Evolutionary conservation across 176 grass and related monocot genomes (phyloP).

Genomic region (Oryza punctata): DNA sequence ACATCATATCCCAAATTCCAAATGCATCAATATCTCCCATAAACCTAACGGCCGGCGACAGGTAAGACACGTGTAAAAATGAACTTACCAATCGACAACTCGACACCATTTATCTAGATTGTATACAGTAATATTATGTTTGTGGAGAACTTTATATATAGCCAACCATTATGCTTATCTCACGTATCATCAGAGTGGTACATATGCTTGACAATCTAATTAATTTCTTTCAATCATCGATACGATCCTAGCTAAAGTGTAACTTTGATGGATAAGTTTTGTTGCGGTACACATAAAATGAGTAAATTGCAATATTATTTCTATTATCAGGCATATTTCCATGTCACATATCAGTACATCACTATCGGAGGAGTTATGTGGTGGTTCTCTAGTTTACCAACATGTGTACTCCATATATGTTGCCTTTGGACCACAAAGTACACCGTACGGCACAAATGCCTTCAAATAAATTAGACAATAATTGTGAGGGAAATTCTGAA

Average conservation of each 20-base stretch:
- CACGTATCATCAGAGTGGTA: background rate
- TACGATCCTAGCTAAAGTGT: background rate
- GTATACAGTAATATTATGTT: background rate
- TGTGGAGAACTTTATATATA: background rate
- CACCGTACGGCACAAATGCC: background rate
- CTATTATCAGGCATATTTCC: background rate
- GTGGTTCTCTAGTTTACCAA: background rate
- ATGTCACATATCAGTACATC: background rate
- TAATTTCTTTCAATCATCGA: background rate
- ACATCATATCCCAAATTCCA: background rate
- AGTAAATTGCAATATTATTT: background rate
- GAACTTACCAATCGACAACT: background rate
- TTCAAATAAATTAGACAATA: background rate
- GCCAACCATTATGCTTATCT: background rate
- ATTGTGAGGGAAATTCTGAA: background rate
- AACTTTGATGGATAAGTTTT: background rate
- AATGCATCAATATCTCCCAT: background rate
- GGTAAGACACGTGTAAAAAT: background rate
- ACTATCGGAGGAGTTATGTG: background rate
- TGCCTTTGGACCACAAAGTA: background rate
- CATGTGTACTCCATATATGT: background rate
- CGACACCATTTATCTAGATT: background rate
- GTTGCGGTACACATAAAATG: background rate
- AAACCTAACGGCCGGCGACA: background rate
- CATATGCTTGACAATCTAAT: background rate